Evolutionary conservation across 2,329 filamentous ascomycete genomes (phyloP).

Genomic region (Penicillium sp.): DNA sequence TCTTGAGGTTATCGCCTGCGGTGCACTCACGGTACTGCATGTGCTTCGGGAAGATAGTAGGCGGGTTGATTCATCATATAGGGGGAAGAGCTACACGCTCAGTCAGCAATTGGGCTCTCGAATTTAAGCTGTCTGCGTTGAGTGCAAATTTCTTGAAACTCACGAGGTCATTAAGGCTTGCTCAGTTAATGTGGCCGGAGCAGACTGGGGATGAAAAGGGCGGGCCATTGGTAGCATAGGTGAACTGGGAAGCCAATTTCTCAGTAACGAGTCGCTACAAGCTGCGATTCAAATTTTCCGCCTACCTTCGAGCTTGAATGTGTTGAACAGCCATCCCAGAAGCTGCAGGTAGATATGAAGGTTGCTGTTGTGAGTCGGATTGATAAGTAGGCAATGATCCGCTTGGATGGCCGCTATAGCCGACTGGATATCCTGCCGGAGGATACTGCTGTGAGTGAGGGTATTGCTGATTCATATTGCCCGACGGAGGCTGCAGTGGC

Average conservation of each 20-base stretch:
- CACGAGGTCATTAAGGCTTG: constrained; percentile 23
- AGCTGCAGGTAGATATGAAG: constrained; percentile 15
- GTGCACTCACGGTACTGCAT: constrained; percentile 34
- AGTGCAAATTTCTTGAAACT: constrained; percentile 5
- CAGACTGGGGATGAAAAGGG: constrained; percentile 18
- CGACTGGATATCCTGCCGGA: constrained; percentile 25
- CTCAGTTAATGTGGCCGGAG: constrained; percentile 8
- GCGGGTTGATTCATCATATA: constrained; percentile 37
- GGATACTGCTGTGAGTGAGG: constrained; percentile 29
- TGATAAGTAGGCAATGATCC: constrained; percentile 20
- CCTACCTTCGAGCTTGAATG: constrained; percentile 20
- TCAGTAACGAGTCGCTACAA: not conserved
- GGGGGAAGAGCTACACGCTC: constrained; percentile 28
- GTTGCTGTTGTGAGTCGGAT: constrained; percentile 12
- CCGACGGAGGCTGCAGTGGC: constrained; percentile 30
- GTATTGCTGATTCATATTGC: constrained; percentile 30
- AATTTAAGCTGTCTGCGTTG: too few relatives aligned
- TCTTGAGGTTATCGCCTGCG: not conserved
- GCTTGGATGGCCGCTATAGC: constrained; percentile 28
- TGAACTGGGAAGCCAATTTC: constrained; percentile 11
- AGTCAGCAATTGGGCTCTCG: not conserved
- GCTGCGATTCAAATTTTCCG: not conserved
- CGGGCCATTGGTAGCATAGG: constrained; percentile 14
- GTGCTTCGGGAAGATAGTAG: constrained; percentile 36
- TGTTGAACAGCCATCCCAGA: constrained; percentile 15